Evolutionary conservation across 2,329 filamentous ascomycete species (phyloP).

Genomic region (Chaetomium olivaceum): DNA sequence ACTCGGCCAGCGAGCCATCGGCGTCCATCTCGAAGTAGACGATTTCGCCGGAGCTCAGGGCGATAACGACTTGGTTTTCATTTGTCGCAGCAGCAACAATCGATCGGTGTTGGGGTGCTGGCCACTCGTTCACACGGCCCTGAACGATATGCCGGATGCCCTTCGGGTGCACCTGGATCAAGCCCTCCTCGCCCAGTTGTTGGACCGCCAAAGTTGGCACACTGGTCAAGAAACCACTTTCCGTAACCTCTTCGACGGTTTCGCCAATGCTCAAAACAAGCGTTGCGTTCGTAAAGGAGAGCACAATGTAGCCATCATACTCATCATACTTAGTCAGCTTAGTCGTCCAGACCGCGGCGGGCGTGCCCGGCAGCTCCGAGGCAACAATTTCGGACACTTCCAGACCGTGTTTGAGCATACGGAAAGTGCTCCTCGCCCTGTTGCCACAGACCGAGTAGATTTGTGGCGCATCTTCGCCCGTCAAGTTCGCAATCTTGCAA

Average conservation of each 20-base stretch:
- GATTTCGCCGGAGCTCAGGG: conserved; percentile 92
- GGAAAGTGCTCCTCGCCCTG: conserved; percentile 84
- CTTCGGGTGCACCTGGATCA: conserved; percentile 94
- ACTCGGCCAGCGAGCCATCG: conserved; percentile 87
- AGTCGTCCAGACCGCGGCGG: conserved; percentile 91
- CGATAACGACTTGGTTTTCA: conserved; percentile 87
- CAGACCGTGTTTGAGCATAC: conserved; percentile 87
- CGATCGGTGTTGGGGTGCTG: conserved; percentile 86
- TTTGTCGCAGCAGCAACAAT: conserved; percentile 96
- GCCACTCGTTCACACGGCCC: conserved; percentile 87
- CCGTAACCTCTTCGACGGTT: conserved; percentile 91
- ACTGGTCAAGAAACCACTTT: conserved; percentile 86
- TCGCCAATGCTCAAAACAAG: conserved; percentile 94
- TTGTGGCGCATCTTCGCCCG: conserved; percentile 90
- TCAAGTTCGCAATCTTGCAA: conserved; percentile 87
- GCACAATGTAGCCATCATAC: conserved; percentile 92
- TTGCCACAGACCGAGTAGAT: conserved; percentile 92
- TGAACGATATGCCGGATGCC: conserved; percentile 86
- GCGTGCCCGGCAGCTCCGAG: conserved; percentile 84
- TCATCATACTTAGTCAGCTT: conserved; percentile 80
- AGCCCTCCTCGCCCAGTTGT: conserved; percentile 86
- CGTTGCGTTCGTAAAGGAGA: conserved; percentile 88
- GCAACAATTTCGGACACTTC: conserved; percentile 96
- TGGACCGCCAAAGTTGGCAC: conserved; percentile 91
- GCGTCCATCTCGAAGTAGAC: conserved; percentile 97